phyloP scores from a whole-genome alignment of 2,329 filamentous ascomycete species.

The Trichoderma koningii region DNA sequence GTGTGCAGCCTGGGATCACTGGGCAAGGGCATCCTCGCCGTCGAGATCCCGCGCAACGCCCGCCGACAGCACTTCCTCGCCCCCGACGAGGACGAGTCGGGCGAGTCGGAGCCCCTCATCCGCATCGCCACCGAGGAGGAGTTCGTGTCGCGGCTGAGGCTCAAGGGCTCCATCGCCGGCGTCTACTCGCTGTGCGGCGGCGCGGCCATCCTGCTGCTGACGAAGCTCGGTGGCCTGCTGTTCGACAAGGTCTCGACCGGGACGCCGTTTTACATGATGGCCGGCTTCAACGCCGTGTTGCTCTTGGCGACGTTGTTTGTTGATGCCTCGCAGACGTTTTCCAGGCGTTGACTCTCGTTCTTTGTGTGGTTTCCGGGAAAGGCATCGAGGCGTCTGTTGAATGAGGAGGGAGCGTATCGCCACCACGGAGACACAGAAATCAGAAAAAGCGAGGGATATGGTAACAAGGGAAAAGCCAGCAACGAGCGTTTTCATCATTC shows the following conservation, averaged over 20 bases:
- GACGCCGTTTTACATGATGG: constrained; percentile 94
- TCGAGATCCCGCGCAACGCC: constrained; percentile 42
- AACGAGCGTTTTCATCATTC: constrained; percentile 13
- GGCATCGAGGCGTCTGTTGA: background rate
- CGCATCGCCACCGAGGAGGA: constrained; percentile 37
- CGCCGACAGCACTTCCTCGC: constrained; percentile 36
- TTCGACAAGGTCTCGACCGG: constrained; percentile 76
- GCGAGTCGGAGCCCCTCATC: constrained; percentile 48
- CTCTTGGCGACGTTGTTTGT: constrained; percentile 58
- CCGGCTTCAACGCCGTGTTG: constrained; percentile 76
- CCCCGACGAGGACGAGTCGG: constrained; percentile 45
- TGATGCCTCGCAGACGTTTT: constrained; percentile 49
- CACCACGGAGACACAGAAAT: too few species aligned
- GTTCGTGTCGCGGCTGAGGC: constrained; percentile 53
- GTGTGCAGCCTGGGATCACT: constrained; percentile 92
- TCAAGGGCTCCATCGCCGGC: constrained; percentile 94
- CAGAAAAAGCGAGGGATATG: background rate
- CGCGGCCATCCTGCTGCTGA: constrained; percentile 84
- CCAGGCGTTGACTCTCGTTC: constrained; percentile 27
- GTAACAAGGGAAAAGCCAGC: background rate
- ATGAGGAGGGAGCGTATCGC: background rate
- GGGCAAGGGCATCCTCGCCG: constrained; percentile 72
- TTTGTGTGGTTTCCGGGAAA: background rate
- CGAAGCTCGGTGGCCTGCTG: constrained; percentile 83
- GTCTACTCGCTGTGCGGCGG: constrained; percentile 92